phyloP scores from a whole-genome alignment of 2,329 filamentous ascomycete species.

The Elsinoe australis region DNA sequence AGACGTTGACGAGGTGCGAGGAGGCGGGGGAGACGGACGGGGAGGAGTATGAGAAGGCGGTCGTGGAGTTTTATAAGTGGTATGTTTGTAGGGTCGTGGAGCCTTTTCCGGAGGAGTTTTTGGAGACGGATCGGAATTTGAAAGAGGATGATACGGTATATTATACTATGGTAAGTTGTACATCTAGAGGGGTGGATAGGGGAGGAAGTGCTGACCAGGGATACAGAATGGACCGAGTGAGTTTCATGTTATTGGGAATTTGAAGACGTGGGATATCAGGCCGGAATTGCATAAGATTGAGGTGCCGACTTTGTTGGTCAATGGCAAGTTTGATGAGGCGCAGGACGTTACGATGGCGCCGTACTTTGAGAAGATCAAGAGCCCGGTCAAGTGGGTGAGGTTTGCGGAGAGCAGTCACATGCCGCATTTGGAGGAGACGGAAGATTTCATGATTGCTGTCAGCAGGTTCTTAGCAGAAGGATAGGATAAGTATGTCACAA shows the following conservation, averaged over 20 bases:
- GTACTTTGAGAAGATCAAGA: slow-evolving; percentile 32
- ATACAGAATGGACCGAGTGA: slow-evolving; percentile 35
- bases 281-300: slow-evolving; percentile 33
- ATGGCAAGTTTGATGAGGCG: slow-evolving; percentile 38
- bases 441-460: slow-evolving; percentile 31
- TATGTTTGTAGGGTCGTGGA: slow-evolving; percentile 29
- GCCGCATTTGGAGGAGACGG: slow-evolving; percentile 34
- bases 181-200: neutral
- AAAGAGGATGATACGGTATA: slow-evolving; percentile 32
- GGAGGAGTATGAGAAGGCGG: slow-evolving; percentile 29
- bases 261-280: slow-evolving; percentile 35
- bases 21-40: slow-evolving; percentile 25
- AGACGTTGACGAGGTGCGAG: slow-evolving; percentile 27
- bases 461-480: slow-evolving; percentile 27
- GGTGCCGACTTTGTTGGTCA: slow-evolving; percentile 36
- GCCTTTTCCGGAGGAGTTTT: slow-evolving; percentile 27
- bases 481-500: no score
- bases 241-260: slow-evolving; percentile 35
- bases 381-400: slow-evolving; percentile 37
- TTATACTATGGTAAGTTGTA: slow-evolving; percentile 28
- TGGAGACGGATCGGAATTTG: slow-evolving; percentile 25
- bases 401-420: slow-evolving; percentile 31
- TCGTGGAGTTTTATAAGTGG: slow-evolving; percentile 26
- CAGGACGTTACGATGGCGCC: slow-evolving; percentile 31
- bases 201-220: slow-evolving; percentile 20